Conservation (phyloP, 1,284 basidiomycete species). For the Papiliotrema nemorosa region DNA sequence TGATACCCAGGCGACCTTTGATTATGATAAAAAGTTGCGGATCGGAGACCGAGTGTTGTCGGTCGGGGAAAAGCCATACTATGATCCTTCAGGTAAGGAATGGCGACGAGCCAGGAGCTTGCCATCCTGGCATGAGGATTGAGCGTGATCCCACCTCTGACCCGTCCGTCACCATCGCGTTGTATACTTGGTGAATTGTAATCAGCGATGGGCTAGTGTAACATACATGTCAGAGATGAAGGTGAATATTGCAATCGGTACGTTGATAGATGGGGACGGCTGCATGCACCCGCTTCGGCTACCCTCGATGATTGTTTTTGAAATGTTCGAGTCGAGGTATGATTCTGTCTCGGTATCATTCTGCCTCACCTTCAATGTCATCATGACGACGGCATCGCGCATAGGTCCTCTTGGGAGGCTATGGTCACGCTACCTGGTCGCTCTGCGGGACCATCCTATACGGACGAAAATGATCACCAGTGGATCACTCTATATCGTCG, state of each 20-base stretch:
- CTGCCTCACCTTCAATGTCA: neutral
- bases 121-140: neutral
- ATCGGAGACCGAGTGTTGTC: constrained; percentile 29
- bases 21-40: constrained; percentile 9
- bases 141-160: too few species aligned
- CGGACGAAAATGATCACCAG: constrained; percentile 55
- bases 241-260: too few species aligned
- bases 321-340: too few species aligned
- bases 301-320: too few species aligned
- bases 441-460: constrained; percentile 26
- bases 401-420: constrained; percentile 13
- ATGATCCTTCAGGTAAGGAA: constrained; percentile 6
- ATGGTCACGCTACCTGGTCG: constrained; percentile 27
- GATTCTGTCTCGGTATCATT: too few species aligned
- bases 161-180: too few species aligned
- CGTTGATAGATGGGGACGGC: too few species aligned
- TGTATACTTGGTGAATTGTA: too few species aligned
- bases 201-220: too few species aligned
- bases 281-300: too few species aligned
- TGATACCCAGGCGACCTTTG: constrained; percentile 12
- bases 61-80: constrained; percentile 19
- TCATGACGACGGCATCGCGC: neutral
- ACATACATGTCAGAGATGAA: too few species aligned
- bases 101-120: constrained; percentile 2
- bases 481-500: constrained; percentile 63